Percentiles rank a stretch among this genome's conserved stretches.
Evolutionary conservation across 495 filamentous ascomycete species (phyloP).

Genomic region (Clavariopsis aquatica): DNA sequence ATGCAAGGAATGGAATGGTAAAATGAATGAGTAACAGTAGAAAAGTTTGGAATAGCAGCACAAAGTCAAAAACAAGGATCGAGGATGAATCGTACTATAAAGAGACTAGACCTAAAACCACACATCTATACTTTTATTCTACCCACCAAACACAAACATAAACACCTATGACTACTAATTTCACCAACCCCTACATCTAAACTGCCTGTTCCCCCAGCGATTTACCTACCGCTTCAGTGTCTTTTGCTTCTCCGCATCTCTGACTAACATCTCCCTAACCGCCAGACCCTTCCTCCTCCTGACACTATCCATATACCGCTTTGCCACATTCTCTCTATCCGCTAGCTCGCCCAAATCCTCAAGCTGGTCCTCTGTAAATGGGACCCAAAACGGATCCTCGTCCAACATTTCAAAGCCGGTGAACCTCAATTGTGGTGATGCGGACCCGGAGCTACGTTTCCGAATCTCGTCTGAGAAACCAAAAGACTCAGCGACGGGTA

Average conservation of each 20-base stretch:
- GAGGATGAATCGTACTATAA: too few relatives aligned
- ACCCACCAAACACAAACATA: neutral
- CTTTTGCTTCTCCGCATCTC: constrained; percentile 97
- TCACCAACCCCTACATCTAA: neutral
- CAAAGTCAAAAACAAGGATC: too few relatives aligned
- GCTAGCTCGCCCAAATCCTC: constrained; percentile 94
- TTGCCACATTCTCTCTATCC: constrained; percentile 92
- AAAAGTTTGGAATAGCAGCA: too few relatives aligned
- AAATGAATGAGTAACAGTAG: too few relatives aligned
- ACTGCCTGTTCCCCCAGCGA: neutral
- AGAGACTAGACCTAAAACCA: too few relatives aligned
- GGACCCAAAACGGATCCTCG: constrained; percentile 96
- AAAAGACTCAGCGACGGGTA: constrained; percentile 93
- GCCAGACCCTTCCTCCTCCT: constrained; percentile 81
- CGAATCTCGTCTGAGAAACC: constrained; percentile 95
- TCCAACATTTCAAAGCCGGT: constrained; percentile 87
- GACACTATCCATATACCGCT: constrained; percentile 90
- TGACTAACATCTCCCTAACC: constrained; percentile 76
- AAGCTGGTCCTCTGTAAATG: constrained; percentile 92
- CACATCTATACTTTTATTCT: neutral
- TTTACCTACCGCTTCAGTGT: constrained; percentile 77
- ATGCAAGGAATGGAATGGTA: too few relatives aligned
- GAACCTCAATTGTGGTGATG: constrained; percentile 90
- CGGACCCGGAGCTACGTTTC: constrained; percentile 86
- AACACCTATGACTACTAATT: neutral